phyloP scores from a whole-genome alignment of 2,329 filamentous ascomycete species.

The Setomelanomma holmii region DNA sequence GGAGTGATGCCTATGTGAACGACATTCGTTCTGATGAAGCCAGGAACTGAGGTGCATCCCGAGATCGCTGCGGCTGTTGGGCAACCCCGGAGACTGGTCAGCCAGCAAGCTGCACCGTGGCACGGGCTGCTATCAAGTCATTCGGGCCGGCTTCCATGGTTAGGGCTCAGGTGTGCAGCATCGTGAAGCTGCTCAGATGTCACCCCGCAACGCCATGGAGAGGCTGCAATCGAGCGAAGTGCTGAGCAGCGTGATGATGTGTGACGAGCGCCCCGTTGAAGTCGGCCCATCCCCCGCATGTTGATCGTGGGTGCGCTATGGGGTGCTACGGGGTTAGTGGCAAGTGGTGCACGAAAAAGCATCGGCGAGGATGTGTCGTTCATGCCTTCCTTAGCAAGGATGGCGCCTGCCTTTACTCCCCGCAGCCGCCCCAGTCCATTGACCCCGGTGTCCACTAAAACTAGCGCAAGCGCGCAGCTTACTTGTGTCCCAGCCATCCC shows the following conservation, averaged over 20 bases:
- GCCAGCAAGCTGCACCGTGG: slow-evolving; percentile 4
- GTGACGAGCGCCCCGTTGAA: slow-evolving; percentile 15
- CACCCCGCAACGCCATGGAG: background rate
- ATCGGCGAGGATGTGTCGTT: slow-evolving; percentile 30
- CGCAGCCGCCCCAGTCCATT: slow-evolving; percentile 20
- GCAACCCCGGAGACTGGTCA: background rate
- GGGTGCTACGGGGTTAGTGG: slow-evolving; percentile 25
- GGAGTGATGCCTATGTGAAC: background rate
- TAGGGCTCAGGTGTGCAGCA: slow-evolving; percentile 1
- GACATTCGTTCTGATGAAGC: background rate
- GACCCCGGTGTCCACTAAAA: slow-evolving; percentile 27
- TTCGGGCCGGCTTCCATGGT: slow-evolving; percentile 23
- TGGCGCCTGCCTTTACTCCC: slow-evolving; percentile 24
- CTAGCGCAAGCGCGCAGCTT: slow-evolving; percentile 26
- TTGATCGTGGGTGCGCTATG: slow-evolving; percentile 18
- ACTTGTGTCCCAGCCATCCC: slow-evolving; percentile 31
- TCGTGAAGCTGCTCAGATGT: slow-evolving; percentile 5
- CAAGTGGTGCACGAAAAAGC: slow-evolving; percentile 36
- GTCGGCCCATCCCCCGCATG: slow-evolving; percentile 23
- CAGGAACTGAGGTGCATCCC: slow-evolving; percentile 1
- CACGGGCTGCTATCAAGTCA: slow-evolving; percentile 18
- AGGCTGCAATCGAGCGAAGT: background rate
- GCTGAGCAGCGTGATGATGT: slow-evolving; percentile 4
- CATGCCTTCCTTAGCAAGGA: slow-evolving; percentile 19
- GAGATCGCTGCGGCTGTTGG: background rate